Percentiles rank a stretch among this genome's conserved stretches.
These are phyloP conservation scores for Trichosporon coremiiforme DNA, from an alignment of 1,284 basidiomycete genomes.

Conservation along the genomic window DNA sequence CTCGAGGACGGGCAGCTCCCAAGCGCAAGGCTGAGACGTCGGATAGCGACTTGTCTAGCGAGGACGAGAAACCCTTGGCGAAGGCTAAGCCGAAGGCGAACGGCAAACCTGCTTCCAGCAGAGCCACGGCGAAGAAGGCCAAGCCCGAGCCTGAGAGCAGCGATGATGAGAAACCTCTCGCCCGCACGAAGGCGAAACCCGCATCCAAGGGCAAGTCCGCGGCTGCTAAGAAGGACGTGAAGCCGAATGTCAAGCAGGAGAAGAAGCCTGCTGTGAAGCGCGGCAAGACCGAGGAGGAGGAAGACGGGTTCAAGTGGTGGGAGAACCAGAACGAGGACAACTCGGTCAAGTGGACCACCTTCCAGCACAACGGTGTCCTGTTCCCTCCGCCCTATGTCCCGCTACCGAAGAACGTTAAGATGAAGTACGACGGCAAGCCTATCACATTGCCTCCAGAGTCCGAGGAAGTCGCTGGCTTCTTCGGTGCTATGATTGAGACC, in stretches of 20 bases:
- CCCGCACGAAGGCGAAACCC: conserved; percentile 35
- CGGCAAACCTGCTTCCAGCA: conserved; percentile 23
- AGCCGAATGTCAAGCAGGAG: conserved; percentile 59
- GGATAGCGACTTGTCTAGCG: conserved; percentile 23
- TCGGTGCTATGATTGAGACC: conserved; percentile 87
- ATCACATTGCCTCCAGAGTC: conserved; percentile 80
- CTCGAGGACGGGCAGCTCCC: conserved; percentile 46
- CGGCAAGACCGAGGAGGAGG: conserved; percentile 56
- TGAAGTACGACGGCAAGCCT: conserved; percentile 88
- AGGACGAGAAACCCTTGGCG: conserved; percentile 32
- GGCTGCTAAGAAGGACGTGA: conserved; percentile 58
- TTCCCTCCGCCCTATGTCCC: conserved; percentile 94
- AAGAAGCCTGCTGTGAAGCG: conserved; percentile 58
- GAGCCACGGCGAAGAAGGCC: conserved; percentile 34
- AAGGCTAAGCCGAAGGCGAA: conserved; percentile 29
- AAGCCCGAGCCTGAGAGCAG: conserved; percentile 63
- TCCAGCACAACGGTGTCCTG: conserved; percentile 91
- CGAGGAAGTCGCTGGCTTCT: conserved; percentile 98
- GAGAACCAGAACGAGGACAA: conserved; percentile 61
- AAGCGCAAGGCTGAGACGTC: conserved; percentile 25
- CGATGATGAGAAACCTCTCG: conserved; percentile 52
- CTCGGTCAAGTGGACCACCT: conserved; percentile 83
- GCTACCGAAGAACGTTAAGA: conserved; percentile 80
- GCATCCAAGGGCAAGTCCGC: conserved; percentile 57
- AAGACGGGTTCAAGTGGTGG: conserved; percentile 75